Base-by-base conservation (phyloP, 768 basidiomycete genomes). In the Gyrodon lividus region DNA sequence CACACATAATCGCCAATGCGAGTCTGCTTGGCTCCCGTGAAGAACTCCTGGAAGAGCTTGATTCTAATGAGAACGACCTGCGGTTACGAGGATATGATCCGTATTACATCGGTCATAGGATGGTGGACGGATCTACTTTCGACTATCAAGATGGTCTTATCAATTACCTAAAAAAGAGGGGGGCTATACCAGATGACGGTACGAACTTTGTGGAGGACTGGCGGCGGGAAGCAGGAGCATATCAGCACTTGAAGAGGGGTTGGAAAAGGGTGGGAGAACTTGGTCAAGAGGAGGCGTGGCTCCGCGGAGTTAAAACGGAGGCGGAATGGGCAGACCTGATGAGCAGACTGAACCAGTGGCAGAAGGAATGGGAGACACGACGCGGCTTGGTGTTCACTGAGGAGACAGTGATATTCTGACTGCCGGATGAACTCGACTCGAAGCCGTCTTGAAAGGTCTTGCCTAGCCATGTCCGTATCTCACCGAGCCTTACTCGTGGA, bases 291-390 rank as follows among this genome's bases (percentile, higher is more conserved):
- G 59, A 63, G 14, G 60, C 68, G 48, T 82, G 81, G 80, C 58
- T 81, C 26, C 64, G 69, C 17, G 78, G 74, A n/a, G 73, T 78
- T 9, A 68, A 70, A 62, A 79, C 74, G 1, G 82, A 81, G 66
- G 72, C 65, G 19, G 69, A 81, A 55, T 82, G 80, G 80, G 73
- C 70, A 1, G 68, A 72, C 24, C 50, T 82, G 49, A 77, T 82
- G 77, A 39, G 54, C 28, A 67, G 77, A 43, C 59, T 82, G 23
- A 72, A 75, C 35, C 68, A 61, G 46, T 80, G 80, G 79, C 75
- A 81, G 58, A 58, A 68, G 43, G 68, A 77, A n/a, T 83, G 82
- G 77, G 80, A 82, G 56, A 62, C 57, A n/a, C 59, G 62, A 19
- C 52, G 54, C 28, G 62, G 56, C 8, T 44, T 60, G 23, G 51